Conservation (phyloP, 1,284 basidiomycete species). For the Apiotrichum gracile region DNA sequence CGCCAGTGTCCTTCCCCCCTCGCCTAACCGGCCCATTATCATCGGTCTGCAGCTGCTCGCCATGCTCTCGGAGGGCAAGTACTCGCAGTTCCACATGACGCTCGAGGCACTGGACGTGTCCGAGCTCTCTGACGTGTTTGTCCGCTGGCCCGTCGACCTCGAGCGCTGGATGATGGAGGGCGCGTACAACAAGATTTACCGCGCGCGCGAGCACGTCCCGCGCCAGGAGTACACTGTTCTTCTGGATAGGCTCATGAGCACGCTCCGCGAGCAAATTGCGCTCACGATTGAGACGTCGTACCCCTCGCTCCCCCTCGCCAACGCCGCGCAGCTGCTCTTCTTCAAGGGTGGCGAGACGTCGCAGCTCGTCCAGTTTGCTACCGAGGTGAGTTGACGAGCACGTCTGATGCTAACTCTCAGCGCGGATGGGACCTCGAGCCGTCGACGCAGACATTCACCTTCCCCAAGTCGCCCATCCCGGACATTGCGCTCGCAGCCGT, state of each 20-base stretch:
- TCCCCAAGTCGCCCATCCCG: conserved; percentile 20
- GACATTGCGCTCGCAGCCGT: conserved; percentile 21
- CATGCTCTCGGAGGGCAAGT: conserved; percentile 89
- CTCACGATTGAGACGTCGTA: conserved; percentile 47
- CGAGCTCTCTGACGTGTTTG: conserved; percentile 67
- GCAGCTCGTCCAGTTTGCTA: conserved; percentile 34
- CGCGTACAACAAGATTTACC: conserved; percentile 96
- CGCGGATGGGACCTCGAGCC: conserved; percentile 44
- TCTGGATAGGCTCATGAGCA: conserved; percentile 43
- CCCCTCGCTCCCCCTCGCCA: conserved; percentile 40
- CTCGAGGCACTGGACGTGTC: conserved; percentile 74
- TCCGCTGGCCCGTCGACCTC: conserved; percentile 78
- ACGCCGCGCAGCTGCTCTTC: conserved; percentile 45
- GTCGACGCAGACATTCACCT: conserved; percentile 36
- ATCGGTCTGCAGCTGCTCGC: conserved; percentile 91
- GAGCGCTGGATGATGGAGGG: conserved; percentile 99
- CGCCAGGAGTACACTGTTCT: conserved; percentile 45
- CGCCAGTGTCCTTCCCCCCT: conserved; percentile 65
- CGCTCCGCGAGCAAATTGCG: conserved; percentile 47
- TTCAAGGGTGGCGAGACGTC: conserved; percentile 41
- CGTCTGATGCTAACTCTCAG: conserved; percentile 18
- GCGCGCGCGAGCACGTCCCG: conserved; percentile 71
- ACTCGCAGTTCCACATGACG: conserved; percentile 98
- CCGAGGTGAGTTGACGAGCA: conserved; percentile 19
- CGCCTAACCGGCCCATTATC: conserved; percentile 78